Evolutionary conservation across 192 early-diverging fungal species (phyloP).

Genomic region (Cetraspora pellucida): DNA sequence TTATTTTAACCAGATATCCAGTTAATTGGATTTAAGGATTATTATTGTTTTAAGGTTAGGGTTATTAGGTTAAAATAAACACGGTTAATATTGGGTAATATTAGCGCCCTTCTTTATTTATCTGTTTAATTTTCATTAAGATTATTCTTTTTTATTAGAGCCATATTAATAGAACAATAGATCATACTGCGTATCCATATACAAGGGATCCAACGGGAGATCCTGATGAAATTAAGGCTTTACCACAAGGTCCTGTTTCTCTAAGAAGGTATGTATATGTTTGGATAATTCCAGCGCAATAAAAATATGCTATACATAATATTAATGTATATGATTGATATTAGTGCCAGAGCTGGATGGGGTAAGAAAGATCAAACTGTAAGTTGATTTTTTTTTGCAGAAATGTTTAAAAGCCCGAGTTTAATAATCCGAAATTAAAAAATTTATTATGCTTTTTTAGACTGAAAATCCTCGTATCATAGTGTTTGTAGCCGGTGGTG

Average conservation of each 20-base stretch:
- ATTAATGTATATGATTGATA: not conserved
- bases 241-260: slow-evolving; percentile 38
- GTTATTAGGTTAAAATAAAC: too few species aligned
- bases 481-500: slow-evolving; percentile 80
- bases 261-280: slow-evolving; percentile 40
- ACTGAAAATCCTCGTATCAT: slow-evolving; percentile 57
- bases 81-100: not conserved
- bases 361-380: slow-evolving; percentile 20
- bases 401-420: not conserved
- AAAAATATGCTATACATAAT: not conserved
- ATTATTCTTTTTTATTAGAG: slow-evolving; percentile 48
- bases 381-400: too few species aligned
- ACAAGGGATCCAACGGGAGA: slow-evolving; percentile 51
- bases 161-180: slow-evolving; percentile 58
- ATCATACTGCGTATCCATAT: slow-evolving; percentile 66
- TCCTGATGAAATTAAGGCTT: not conserved
- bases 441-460: slow-evolving; percentile 22
- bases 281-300: not conserved
- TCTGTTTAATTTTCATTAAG: not conserved
- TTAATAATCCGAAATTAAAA: slow-evolving; percentile 12
- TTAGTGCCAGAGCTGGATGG: slow-evolving; percentile 17
- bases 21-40: not conserved
- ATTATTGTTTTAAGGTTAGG: not conserved
- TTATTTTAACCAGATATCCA: not conserved
- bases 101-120: not conserved